Evolutionary conservation across 768 basidiomycete genomes (phyloP), one percentile per base, ranked within the genome.

Genomic region (Tricholoma sp.): DNA sequence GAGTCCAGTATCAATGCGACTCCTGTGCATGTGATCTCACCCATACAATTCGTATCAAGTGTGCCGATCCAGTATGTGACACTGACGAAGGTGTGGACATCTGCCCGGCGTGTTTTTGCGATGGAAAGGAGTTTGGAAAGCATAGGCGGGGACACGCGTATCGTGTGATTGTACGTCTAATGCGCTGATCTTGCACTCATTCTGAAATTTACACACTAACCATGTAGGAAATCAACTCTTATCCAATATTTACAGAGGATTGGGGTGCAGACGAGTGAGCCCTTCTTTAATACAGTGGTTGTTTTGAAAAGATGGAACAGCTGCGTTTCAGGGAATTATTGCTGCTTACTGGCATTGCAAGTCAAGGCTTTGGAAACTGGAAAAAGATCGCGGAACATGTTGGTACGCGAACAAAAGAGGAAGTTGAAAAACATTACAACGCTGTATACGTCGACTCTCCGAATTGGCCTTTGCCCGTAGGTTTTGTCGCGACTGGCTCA

Each of bases 261-360:
- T 98, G 96, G 97, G 96, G 94, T 37, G 96, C 95, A 8, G 96
- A 98, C 70, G 96, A 99, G 92, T 94, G 63, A 71, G 86, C 75
- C 2, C 39, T 52, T 18, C 31, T 50, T 31, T 17, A 9, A 20
- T 2, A 24, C 24, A 24, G 18, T 39, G 15, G 34, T 39, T 31
- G 42, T 2, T 52, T 24, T 32, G 48, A 42, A 41, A 32, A 29
- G 2, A 36, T 18, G 33, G 44, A 48, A 50, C 37, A 32, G 41
- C 49, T 10, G 54, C 50, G 52, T 60, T 57, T 24, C 62, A 95
- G 93, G 73, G 96, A 99, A 68, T 78, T 98, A 2, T 75, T 96
- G 6, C 76, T 99, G 15, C 75, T 98, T 45, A 93, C 95, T 54
- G 97, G 94, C 31, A 85, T 94, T 32, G 81, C 90, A 6, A 79